Base-by-base conservation (phyloP, 2,329 filamentous ascomycete species). In the Chaetomiaceae sp. region DNA sequence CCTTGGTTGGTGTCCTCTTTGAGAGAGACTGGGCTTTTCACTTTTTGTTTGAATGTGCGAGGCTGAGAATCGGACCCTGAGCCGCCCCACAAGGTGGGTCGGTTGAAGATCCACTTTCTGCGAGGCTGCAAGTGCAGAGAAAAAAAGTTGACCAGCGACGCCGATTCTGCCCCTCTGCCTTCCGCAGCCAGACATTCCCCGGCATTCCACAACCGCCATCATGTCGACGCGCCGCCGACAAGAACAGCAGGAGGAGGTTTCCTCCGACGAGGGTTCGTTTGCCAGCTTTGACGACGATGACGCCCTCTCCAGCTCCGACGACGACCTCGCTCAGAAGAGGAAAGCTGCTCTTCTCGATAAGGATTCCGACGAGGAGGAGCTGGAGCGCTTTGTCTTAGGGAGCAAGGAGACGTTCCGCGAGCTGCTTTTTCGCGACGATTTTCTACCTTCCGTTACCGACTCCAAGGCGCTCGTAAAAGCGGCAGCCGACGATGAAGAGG, bases 341-440 rank as follows among this genome's bases (percentile, higher is more conserved):
- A 50, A 47, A 51, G 39, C 46, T 37, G 47, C 36, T 2, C 43
- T 53, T 22, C 20, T 53, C 14, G 42, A 56, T 49, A 94, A 92
- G 67, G 90, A 95, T 67, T 84, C 83, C 14, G 84, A 88, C 48
- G 91, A 96, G 69, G 83, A 87, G 65, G 89, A 92, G 67, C 82
- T 96, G 27, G 92, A 96, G 73, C 83, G 85, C 60, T 75, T 96
- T 58, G 88, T 99, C 3, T 88, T 99, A 58, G 94, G 94, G 51
- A 88, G 95, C 71, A 84, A 86, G 43, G 80, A 82, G n/a, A 88
- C 85, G 31, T 97, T 97, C 69, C 81, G 85, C 54, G 78, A 86
- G 53, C 85, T 86, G 38, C 74, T 97, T 47, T 87, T 87, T 60
- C 72, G 73, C 65, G 73, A 70, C 70, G 83, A 74, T 65, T 75